phyloP scores from a whole-genome alignment of 1,284 basidiomycete genomes.

The Leccinum laetum region DNA sequence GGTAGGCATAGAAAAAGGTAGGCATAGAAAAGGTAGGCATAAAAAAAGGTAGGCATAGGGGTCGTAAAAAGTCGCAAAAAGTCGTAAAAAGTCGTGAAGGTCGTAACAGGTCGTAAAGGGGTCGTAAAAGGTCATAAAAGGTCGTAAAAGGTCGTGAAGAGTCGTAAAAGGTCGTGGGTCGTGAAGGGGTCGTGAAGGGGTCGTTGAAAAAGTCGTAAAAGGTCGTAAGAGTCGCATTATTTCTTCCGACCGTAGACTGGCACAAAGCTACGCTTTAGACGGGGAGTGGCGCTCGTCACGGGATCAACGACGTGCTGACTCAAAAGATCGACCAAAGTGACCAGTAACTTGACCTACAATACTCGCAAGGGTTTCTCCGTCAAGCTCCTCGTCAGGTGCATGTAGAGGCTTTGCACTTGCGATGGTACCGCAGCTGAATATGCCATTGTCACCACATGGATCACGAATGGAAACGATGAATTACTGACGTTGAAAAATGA shows the following conservation, averaged over 20 bases:
- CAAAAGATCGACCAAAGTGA: neutral
- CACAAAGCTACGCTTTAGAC: neutral
- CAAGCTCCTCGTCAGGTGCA: conserved; percentile 11
- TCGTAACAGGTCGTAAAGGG: neutral
- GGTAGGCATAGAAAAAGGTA: too few relatives aligned
- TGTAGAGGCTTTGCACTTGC: conserved; percentile 13
- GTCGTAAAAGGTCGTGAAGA: neutral
- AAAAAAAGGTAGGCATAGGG: neutral
- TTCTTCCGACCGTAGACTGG: neutral
- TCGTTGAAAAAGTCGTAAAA: neutral
- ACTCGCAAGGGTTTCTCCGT: conserved; percentile 19
- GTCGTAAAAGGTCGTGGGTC: neutral
- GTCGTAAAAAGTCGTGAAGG: too few relatives aligned
- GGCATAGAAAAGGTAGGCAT: too few relatives aligned
- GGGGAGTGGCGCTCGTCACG: neutral
- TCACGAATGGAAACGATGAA: neutral
- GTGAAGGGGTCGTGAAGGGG: neutral
- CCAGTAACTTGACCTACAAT: conserved; percentile 14
- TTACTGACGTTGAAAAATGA: conserved; percentile 8
- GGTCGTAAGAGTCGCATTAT: neutral
- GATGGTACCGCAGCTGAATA: conserved; percentile 6
- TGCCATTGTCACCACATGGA: conserved; percentile 4
- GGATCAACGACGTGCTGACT: neutral
- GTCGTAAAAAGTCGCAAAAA: too few relatives aligned
- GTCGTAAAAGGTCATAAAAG: too few relatives aligned